Base-by-base conservation (phyloP, 1,284 basidiomycete genomes). In the Violaceomyces palustris region DNA sequence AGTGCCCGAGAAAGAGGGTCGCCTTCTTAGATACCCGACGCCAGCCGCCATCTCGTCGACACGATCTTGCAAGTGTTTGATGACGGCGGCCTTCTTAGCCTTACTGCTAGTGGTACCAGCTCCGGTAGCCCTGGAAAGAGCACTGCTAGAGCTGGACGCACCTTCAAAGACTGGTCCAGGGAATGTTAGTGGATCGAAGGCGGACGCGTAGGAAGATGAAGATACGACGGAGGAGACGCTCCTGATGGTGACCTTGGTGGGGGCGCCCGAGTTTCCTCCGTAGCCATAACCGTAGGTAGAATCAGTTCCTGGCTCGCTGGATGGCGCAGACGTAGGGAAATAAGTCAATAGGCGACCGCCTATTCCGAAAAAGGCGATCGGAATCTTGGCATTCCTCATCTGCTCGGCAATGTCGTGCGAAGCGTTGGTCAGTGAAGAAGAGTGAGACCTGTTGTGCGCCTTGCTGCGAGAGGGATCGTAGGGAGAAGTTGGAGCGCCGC, bases 321-420 rank as follows among this genome's bases (percentile, higher is more conserved):
- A 22, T 12, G 44, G 38, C 22, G 45, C 41, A 18, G 50, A 48
- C 3, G 42, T 46, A 11, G 70, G 65, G 37, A 67, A 63, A 52
- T 67, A 66, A 37, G 61, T 63, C 25, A 67, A 49, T 1, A 73
- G 51, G 48, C 69, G 55, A 26, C 70, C 69, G 17, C 63, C 69
- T 19, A 69, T 45, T n/a, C 67, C 68, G 25, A 73, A 73, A 35
- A 50, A 49, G 14, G 50, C 66, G 27, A 71, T 28, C 3, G 69
- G 68, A 18, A 72, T 61, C 4, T 45, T 51, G 18, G 57, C 57
- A n/a, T 40, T 35, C 14, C 51, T 45, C 25, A 60, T 58, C 12
- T 69, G 59, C 35, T 67, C 55, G 24, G 60, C 42, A 30, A 59
- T 55, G 34, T 70, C 68, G 23, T 17, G 28, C 14, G 25, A 19